Percentiles rank a stretch among this genome's conserved stretches.
Evolutionary conservation across 306 rosid genomes (phyloP).

Genomic region (Senna tora): DNA sequence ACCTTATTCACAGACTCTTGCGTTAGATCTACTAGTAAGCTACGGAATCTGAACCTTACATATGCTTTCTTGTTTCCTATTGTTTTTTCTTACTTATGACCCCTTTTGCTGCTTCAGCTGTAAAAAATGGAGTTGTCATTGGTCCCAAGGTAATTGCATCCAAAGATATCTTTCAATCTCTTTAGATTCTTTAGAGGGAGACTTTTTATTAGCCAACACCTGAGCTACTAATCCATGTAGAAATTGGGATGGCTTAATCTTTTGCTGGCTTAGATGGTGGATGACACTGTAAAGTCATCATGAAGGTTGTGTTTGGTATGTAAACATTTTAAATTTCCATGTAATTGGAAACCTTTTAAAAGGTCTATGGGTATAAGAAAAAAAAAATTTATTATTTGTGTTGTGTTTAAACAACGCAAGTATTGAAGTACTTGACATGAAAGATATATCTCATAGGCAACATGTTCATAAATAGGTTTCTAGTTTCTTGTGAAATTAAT

Average conservation of each 20-base stretch:
- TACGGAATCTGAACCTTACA: conserved; percentile 26
- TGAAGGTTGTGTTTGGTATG: too few relatives aligned
- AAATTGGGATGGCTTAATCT: background rate
- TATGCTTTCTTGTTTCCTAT: conserved; percentile 9
- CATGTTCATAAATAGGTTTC: too few relatives aligned
- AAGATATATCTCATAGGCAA: too few relatives aligned
- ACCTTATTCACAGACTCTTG: conserved; percentile 42
- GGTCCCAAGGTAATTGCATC: conserved; percentile 58
- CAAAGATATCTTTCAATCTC: conserved; percentile 27
- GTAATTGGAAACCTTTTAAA: too few relatives aligned
- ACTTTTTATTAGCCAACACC: background rate
- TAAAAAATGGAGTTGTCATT: conserved; percentile 47
- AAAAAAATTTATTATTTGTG: too few relatives aligned
- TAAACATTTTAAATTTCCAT: too few relatives aligned
- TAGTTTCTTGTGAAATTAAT: too few relatives aligned
- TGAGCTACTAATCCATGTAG: background rate
- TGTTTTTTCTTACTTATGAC: conserved; percentile 11
- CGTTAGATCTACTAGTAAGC: conserved; percentile 45
- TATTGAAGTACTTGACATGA: too few relatives aligned
- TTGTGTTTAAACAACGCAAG: too few relatives aligned
- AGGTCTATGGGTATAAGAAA: too few relatives aligned
- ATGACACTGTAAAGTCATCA: too few relatives aligned
- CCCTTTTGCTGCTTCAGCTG: conserved; percentile 38
- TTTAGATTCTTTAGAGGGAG: conserved; percentile 9
- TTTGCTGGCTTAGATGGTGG: background rate